Conservation (phyloP, 2,329 filamentous ascomycete genomes). For the Hortaea sp. region DNA sequence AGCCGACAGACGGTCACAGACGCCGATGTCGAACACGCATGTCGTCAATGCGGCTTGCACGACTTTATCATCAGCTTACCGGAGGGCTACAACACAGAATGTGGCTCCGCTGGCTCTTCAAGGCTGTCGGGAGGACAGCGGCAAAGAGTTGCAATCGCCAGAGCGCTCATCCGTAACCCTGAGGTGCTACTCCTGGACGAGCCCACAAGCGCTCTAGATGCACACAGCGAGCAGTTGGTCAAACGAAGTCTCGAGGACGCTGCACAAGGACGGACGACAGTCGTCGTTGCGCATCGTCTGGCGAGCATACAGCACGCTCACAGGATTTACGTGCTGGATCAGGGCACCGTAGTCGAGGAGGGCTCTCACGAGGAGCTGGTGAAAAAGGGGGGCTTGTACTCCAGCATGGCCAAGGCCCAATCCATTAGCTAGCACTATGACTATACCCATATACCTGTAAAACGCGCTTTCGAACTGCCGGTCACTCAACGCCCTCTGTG, state of each 20-base stretch:
- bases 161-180: conserved; percentile 37
- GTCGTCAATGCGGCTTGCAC: conserved; percentile 34
- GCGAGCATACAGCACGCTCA: conserved; percentile 71
- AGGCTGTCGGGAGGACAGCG: conserved; percentile 36
- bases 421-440: conserved; percentile 1
- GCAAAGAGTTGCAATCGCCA: conserved; percentile 36
- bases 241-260: conserved; percentile 33
- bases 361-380: conserved; percentile 54
- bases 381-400: conserved; percentile 33
- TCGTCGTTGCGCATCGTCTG: conserved; percentile 69
- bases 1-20: conserved; percentile 16
- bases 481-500: no score
- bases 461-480: no score
- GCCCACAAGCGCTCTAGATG: conserved; percentile 37
- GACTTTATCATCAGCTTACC: conserved; percentile 39
- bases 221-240: conserved; percentile 34
- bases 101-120: conserved; percentile 30
- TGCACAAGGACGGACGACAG: conserved; percentile 45
- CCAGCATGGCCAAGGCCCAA: conserved; percentile 28
- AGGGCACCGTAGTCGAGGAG: conserved; percentile 50
- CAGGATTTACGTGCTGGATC: conserved; percentile 68
- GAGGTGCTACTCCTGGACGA: conserved; percentile 38
- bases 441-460: no score
- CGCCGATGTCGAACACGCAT: conserved; percentile 25
- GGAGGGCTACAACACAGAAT: conserved; percentile 38